phyloP scores from a whole-genome alignment of 805 yeast species.

The Saturnispora zaruensis region DNA sequence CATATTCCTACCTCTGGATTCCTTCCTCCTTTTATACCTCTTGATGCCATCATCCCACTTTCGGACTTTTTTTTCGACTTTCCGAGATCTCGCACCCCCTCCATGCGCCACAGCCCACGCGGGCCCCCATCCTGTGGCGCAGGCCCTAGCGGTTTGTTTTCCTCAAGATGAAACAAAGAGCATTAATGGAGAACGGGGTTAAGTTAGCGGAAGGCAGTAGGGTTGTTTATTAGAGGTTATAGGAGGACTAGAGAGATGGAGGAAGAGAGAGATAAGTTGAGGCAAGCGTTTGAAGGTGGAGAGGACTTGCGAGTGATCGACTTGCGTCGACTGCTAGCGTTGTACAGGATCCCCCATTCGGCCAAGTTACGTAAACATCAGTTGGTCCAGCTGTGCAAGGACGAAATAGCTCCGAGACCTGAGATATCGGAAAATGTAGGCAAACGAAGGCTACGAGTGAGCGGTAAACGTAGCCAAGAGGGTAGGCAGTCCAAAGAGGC shows the following conservation, averaged over 20 bases:
- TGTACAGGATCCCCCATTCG: neutral
- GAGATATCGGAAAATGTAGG: neutral
- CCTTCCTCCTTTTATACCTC: neutral
- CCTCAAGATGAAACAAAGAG: neutral
- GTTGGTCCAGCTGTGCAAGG: neutral
- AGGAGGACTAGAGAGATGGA: neutral
- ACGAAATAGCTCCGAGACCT: neutral
- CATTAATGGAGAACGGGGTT: neutral
- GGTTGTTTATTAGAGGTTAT: neutral
- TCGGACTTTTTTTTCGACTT: neutral
- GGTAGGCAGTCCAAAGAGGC: too few species aligned
- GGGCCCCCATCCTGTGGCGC: conserved; percentile 1
- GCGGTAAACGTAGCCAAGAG: neutral
- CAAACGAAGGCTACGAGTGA: neutral
- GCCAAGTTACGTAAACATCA: neutral
- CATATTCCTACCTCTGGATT: neutral
- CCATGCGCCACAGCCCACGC: neutral
- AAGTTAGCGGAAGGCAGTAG: neutral
- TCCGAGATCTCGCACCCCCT: neutral
- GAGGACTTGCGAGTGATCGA: neutral
- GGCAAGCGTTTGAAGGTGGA: neutral
- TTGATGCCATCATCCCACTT: conserved; percentile 2
- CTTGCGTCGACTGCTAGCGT: neutral
- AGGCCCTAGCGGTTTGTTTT: neutral
- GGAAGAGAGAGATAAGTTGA: neutral